A percentile compares a stretch with the other conserved stretches of the same genome.
These are phyloP conservation scores for Penicillium verrucosum DNA, from an alignment of 2,329 filamentous ascomycete genomes.

Conservation along the genomic window DNA sequence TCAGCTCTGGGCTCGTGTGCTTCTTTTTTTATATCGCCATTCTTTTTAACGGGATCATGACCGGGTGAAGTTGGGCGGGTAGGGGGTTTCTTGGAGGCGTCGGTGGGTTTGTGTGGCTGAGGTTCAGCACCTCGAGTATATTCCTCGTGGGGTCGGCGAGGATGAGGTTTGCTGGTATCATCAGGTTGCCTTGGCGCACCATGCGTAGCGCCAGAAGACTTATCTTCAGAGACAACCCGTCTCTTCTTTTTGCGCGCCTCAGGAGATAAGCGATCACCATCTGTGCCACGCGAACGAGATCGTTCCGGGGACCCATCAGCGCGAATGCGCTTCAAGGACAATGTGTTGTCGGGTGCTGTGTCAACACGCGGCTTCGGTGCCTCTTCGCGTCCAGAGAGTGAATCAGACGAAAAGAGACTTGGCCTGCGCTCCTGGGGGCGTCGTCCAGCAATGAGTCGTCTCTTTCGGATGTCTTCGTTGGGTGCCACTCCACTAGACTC, in stretches of 20 bases:
- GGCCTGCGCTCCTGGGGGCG: conserved; percentile 39
- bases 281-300: conserved; percentile 34
- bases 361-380: conserved; percentile 30
- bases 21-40: conserved; percentile 33
- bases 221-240: conserved; percentile 42
- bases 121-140: conserved; percentile 5
- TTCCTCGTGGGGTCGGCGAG: conserved; percentile 18
- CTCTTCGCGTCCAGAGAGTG: conserved; percentile 40
- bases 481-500: conserved; percentile 28
- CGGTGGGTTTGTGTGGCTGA: conserved; percentile 8
- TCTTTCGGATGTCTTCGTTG: conserved; percentile 37
- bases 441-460: conserved; percentile 42
- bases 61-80: conserved; percentile 9
- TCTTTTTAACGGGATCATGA: conserved; percentile 12
- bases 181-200: conserved; percentile 30
- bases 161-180: conserved; percentile 18
- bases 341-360: conserved; percentile 23
- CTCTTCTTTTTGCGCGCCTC: conserved; percentile 44
- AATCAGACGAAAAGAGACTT: conserved; percentile 42
- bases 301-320: conserved; percentile 43
- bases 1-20: conserved; percentile 27
- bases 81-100: conserved; percentile 14
- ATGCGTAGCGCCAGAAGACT: conserved; percentile 29
- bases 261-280: conserved; percentile 30
- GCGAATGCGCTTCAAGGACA: conserved; percentile 40